Conservation (phyloP, 1,284 basidiomycete species). For the Ceratobasidium sp. region DNA sequence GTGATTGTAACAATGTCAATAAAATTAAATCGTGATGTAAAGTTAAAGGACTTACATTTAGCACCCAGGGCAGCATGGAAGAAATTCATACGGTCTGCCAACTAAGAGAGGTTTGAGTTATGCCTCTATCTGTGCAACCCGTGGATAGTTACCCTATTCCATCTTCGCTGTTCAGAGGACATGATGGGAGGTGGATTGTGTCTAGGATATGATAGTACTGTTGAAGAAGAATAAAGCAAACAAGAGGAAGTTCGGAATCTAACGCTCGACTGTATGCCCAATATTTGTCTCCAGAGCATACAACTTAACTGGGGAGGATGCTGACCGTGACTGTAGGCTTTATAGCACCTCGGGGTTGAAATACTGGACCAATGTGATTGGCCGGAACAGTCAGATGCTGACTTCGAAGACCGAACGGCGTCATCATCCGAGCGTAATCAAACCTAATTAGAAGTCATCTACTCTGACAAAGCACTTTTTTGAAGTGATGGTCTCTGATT, state of each 20-base stretch:
- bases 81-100: constrained; percentile 28
- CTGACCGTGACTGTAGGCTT: too few relatives aligned
- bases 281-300: too few relatives aligned
- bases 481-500: not conserved
- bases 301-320: too few relatives aligned
- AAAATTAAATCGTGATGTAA: too few relatives aligned
- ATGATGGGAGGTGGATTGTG: too few relatives aligned
- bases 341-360: too few relatives aligned
- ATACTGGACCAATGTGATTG: too few relatives aligned
- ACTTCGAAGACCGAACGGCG: not conserved
- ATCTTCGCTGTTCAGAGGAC: constrained; percentile 19
- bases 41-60: constrained; percentile 11
- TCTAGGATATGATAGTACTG: too few relatives aligned
- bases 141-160: constrained; percentile 18
- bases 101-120: not conserved
- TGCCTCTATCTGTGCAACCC: not conserved
- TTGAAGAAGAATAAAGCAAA: too few relatives aligned
- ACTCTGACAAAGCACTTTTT: constrained; percentile 34
- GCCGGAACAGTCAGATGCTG: constrained; percentile 14
- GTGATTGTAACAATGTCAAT: too few relatives aligned
- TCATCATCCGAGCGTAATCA: constrained; percentile 24
- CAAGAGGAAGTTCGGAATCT: too few relatives aligned
- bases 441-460: not conserved
- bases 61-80: constrained; percentile 26
- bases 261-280: too few relatives aligned